Evolutionary conservation across 2,329 filamentous ascomycete species (phyloP).

Genomic region (Aspergillus japonicus): DNA sequence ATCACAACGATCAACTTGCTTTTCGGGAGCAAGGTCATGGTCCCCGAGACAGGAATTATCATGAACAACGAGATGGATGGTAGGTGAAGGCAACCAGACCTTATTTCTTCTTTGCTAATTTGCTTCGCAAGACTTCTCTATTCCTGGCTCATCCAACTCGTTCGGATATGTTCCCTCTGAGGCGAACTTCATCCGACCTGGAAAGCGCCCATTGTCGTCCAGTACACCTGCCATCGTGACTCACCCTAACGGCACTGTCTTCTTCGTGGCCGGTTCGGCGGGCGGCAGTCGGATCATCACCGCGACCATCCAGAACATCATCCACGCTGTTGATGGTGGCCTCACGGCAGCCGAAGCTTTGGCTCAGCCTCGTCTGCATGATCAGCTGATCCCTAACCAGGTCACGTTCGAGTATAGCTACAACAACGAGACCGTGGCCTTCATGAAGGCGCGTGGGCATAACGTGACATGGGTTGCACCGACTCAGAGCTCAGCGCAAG

Average conservation of each 20-base stretch:
- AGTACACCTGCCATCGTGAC: conserved; percentile 79
- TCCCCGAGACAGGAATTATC: conserved; percentile 79
- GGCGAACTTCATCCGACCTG: conserved; percentile 76
- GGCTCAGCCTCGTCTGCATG: conserved; percentile 68
- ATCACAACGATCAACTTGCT: conserved; percentile 87
- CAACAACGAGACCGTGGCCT: conserved; percentile 62
- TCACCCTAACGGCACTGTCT: conserved; percentile 62
- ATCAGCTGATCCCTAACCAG: conserved; percentile 74
- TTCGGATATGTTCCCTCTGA: conserved; percentile 82
- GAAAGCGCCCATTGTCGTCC: conserved; percentile 80
- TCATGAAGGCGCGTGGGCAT: conserved; percentile 65
- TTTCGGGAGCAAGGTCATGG: conserved; percentile 76
- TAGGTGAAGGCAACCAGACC: conserved; percentile 38
- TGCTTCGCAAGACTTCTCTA: conserved; percentile 78
- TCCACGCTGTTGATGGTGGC: conserved; percentile 68
- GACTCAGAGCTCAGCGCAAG: conserved; percentile 69
- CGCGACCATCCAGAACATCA: conserved; percentile 69
- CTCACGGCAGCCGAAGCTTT: conserved; percentile 63
- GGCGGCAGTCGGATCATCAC: conserved; percentile 84
- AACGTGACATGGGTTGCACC: conserved; percentile 68
- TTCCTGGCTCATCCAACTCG: conserved; percentile 71
- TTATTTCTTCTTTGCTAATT: conserved; percentile 36
- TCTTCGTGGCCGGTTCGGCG: conserved; percentile 70
- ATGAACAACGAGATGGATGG: conserved; percentile 64
- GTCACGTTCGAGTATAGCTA: conserved; percentile 68